Base-by-base conservation (phyloP, 495 filamentous ascomycete species). In the Tetracladium setigerum region DNA sequence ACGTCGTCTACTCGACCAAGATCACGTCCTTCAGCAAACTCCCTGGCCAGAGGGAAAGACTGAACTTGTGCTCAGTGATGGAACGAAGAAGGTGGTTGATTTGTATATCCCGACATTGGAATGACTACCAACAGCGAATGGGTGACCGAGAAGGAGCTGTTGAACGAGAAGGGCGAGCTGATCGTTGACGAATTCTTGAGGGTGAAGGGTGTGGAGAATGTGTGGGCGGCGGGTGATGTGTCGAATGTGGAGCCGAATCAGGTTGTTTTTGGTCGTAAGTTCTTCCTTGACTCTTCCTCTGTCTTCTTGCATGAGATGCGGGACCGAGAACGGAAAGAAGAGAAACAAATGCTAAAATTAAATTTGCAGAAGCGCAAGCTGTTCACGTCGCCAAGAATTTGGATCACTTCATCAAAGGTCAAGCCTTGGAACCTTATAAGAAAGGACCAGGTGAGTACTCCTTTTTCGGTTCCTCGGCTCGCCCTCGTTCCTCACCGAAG, bases 221-320 rank as follows among this genome's bases (percentile, higher is more conserved):
- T 73, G 27, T 73, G 65, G 44, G 66, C 67, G 12, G 46, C 64
- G 9, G 72, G 70, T 44, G 72, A 75, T 52, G 62, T 58, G 0
- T 24, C 24, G 1, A 42, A 55, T 47, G 5, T 32, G 11, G 45
- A 58, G 16, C 40, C 40, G 5, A 16, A 27, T 2, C 56, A 58
- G 31, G 36, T 52, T 34, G 22, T 42, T 17, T 52, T 41, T 42
- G 39, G 33, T 12, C 30, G 52, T 54, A 35, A 9, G 46, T 45
- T 8, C 15, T 43, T 22, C 15, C 18, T 22, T 38, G 3, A 7
- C 15, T 7, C 10, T 41, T 12, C 9, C 9, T 30, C 24, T 44
- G 11, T 34, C 38, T 24, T 12, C 11, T 36, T 24, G 36, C 8
- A n/a, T n/a, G n/a, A n/a, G n/a, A n/a, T 27, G 7, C 22, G 7